A percentile compares a stretch with the other conserved stretches of the same genome.
These are phyloP conservation scores for Fusarium sp. DNA, from an alignment of 2,329 filamentous ascomycete species.

Conservation along the genomic window DNA sequence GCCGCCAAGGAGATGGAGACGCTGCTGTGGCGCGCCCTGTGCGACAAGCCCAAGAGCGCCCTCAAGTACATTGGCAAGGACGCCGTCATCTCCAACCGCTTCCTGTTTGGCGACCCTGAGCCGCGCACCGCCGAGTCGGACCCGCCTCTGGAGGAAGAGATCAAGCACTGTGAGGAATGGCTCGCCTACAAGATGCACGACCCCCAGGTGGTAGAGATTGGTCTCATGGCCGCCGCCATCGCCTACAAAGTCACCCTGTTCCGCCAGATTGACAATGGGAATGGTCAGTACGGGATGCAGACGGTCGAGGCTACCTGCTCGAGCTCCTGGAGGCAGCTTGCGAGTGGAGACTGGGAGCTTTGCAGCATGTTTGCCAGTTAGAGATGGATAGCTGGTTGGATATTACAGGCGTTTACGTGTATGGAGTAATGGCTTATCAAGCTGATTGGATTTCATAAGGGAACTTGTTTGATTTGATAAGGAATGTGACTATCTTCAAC, in stretches of 20 bases:
- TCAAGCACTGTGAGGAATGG: constrained; percentile 46
- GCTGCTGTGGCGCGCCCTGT: constrained; percentile 46
- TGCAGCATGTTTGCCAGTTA: constrained; percentile 46
- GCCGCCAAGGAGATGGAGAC: constrained; percentile 47
- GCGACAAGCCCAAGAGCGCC: constrained; percentile 45
- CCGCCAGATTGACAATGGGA: constrained; percentile 39
- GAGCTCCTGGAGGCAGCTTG: constrained; percentile 45
- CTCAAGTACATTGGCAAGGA: constrained; percentile 46
- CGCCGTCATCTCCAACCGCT: constrained; percentile 45
- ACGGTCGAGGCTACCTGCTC: constrained; percentile 43
- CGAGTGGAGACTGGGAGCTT: constrained; percentile 45
- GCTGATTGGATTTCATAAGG: constrained; percentile 8
- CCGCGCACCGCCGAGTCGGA: constrained; percentile 43
- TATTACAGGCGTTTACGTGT: constrained; percentile 17
- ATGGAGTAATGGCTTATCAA: constrained; percentile 32
- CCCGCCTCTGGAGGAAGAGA: constrained; percentile 42
- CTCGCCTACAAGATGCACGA: constrained; percentile 47
- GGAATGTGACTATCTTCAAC: background rate
- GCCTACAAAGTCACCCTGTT: constrained; percentile 43
- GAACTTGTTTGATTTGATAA: constrained; percentile 11
- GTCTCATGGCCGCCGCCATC: constrained; percentile 45
- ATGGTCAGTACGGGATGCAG: constrained; percentile 39
- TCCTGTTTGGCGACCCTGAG: constrained; percentile 42
- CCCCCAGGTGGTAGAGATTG: constrained; percentile 44
- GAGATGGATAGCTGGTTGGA: constrained; percentile 8